A percentile compares a stretch with the other conserved stretches of the same genome.
Evolutionary conservation across 441 rosid genomes (phyloP).

Genomic region (Isatis lusitanica): DNA sequence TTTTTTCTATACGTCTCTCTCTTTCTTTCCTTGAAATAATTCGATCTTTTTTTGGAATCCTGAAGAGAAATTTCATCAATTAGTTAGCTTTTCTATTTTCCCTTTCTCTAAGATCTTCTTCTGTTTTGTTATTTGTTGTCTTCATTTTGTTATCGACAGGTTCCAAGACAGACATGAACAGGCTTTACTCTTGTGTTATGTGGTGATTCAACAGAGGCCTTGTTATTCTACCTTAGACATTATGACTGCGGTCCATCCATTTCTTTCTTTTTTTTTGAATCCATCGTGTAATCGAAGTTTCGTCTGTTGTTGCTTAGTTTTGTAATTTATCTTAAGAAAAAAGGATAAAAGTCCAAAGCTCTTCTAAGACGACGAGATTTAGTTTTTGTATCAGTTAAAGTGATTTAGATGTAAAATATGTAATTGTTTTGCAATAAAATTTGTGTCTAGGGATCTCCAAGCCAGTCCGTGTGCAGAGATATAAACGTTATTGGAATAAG

Average conservation of each 20-base stretch:
- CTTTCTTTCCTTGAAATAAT: neutral
- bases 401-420: conserved; percentile 24
- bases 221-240: conserved; percentile 29
- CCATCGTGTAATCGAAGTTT: conserved; percentile 27
- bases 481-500: neutral
- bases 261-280: neutral
- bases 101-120: neutral
- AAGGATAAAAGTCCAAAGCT: conserved; percentile 9
- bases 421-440: conserved; percentile 6
- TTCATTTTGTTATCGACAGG: conserved; percentile 48
- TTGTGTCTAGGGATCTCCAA: conserved; percentile 12
- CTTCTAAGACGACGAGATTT: conserved; percentile 11
- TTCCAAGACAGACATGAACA: conserved; percentile 69
- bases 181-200: conserved; percentile 37
- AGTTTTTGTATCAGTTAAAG: conserved; percentile 17
- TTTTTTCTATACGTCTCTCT: neutral
- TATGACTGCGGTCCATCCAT: conserved; percentile 18
- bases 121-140: conserved; percentile 27
- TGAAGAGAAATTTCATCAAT: conserved; percentile 1
- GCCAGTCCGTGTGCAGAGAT: conserved; percentile 12
- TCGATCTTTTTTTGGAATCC: neutral
- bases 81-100: neutral
- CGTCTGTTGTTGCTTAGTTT: neutral
- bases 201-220: conserved; percentile 32
- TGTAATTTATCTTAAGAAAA: neutral